These are phyloP conservation scores for Lactarius sp. DNA, from an alignment of 768 basidiomycete genomes.

Conservation along the genomic window DNA sequence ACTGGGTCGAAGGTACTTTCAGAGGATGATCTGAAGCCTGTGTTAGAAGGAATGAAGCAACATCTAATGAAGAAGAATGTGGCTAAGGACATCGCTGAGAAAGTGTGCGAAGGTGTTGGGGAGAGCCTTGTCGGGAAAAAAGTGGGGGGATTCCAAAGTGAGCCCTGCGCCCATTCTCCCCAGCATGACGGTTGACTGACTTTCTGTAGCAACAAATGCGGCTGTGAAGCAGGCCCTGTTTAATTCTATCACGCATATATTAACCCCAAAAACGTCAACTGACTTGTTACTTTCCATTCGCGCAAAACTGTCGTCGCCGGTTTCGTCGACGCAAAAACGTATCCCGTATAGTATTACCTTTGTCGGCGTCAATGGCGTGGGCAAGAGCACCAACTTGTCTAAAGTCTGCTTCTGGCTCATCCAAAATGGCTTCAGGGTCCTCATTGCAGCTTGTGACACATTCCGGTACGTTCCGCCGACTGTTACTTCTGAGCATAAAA, in stretches of 20 bases:
- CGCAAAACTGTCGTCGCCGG: slow-evolving; percentile 71
- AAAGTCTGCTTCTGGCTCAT: slow-evolving; percentile 99
- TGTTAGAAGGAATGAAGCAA: slow-evolving; percentile 91
- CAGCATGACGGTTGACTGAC: slow-evolving; percentile 11
- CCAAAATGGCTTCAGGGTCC: slow-evolving; percentile 86
- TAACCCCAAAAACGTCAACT: slow-evolving; percentile 97
- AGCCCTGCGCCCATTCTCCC: slow-evolving; percentile 27
- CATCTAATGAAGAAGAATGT: slow-evolving; percentile 99
- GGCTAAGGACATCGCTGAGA: slow-evolving; percentile 90
- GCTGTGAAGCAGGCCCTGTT: slow-evolving; percentile 83
- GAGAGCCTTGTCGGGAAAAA: slow-evolving; percentile 86
- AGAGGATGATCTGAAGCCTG: slow-evolving; percentile 78
- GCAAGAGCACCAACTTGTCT: slow-evolving; percentile 95
- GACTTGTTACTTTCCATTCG: slow-evolving; percentile 91
- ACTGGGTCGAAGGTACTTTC: slow-evolving; percentile 83
- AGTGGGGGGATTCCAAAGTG: slow-evolving; percentile 86
- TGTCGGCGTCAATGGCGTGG: slow-evolving; percentile 98
- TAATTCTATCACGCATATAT: slow-evolving; percentile 82
- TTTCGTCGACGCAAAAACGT: slow-evolving; percentile 70
- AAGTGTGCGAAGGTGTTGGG: slow-evolving; percentile 93
- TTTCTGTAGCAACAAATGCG: slow-evolving; percentile 63
- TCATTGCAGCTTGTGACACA: slow-evolving; percentile 98
- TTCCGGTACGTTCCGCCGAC: slow-evolving; percentile 55
- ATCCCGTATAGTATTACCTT: slow-evolving; percentile 92
- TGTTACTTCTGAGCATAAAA: not conserved